Percentiles rank a stretch among this genome's conserved stretches.
Evolutionary conservation across 108 stramenopile species (phyloP).

Genomic region (Conticribra weissflogii): DNA sequence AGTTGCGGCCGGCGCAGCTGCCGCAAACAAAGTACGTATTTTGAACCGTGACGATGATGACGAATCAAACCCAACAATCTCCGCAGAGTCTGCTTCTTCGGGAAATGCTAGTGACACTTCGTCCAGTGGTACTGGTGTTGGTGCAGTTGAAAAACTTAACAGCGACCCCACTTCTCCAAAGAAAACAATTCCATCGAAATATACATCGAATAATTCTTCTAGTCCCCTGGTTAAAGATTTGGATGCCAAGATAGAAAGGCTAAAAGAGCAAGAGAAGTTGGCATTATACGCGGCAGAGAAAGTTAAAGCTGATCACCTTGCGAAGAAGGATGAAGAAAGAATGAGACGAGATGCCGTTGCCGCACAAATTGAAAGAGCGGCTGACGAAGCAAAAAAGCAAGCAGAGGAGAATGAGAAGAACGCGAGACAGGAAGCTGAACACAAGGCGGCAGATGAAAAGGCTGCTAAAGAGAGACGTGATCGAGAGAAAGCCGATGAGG

Average conservation of each 20-base stretch:
- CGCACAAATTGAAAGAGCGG: neutral
- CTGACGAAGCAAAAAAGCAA: constrained; percentile 8
- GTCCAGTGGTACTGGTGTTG: neutral
- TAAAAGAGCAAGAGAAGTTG: constrained; percentile 18
- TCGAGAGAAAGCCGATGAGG: neutral
- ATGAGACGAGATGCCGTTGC: neutral
- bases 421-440: neutral
- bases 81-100: neutral
- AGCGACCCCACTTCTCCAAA: too few relatives aligned
- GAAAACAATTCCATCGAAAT: neutral
- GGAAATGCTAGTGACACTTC: neutral
- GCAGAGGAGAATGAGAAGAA: constrained; percentile 12
- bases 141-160: neutral
- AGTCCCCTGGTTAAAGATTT: constrained; percentile 19
- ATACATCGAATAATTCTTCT: neutral
- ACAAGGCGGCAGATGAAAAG: constrained; percentile 1
- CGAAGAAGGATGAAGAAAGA: neutral
- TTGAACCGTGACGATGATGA: neutral
- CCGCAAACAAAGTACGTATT: constrained; percentile 5
- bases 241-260: constrained; percentile 28
- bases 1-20: constrained; percentile 17
- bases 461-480: constrained; percentile 2
- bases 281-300: constrained; percentile 2
- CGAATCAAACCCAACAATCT: neutral
- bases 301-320: neutral